Base-by-base conservation (phyloP, 78 protist genomes). In the Dictyostelium brefeldianum region DNA sequence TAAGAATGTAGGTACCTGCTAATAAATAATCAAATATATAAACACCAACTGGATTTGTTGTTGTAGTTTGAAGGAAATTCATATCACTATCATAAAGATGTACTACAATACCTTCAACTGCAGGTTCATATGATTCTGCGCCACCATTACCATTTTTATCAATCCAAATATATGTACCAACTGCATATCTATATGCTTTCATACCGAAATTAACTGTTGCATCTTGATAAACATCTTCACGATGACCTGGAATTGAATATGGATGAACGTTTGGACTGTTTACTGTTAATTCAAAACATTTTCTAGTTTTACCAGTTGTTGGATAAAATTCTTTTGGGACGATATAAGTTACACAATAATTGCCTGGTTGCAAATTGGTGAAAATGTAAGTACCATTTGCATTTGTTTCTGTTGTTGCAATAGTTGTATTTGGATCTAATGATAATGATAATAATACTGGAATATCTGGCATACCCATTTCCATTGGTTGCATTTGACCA, bases 71-170 rank as follows among this genome's bases (percentile, higher is more conserved):
- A 7, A 54, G n/a, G 17, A 20, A 56, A 18, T 48, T 31, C 6
- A 47, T 31, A 27, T 57, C n/a, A 7, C 48, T 41, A 46, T 83
- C 74, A 22, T 62, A 75, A 15, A 67, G 31, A 14, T 46, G n/a
- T 41, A 89, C 78, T n/a, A 12, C 31, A 1, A 80, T 29, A 22
- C 31, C 31, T 5, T 18, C 46, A 4, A 77, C 20, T 71, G 73
- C 70, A 2, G 43, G 22, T 69, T 89, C 94, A 70, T 53, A 41
- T 47, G 94, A 64, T 54, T 89, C 82, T 43, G 25, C 46, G 9
- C 53, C 78, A 46, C 94, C 94, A 70, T 89, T 59, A 18, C 83
- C 78, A 22, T 73, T 77, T 3, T n/a, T 29, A 62, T 89, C 94
- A 46, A 22, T 17, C 51, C 53, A 89, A 41, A 74, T 57, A 46